phyloP scores from a whole-genome alignment of 108 stramenopile species.

The Nitzschia sp. region DNA sequence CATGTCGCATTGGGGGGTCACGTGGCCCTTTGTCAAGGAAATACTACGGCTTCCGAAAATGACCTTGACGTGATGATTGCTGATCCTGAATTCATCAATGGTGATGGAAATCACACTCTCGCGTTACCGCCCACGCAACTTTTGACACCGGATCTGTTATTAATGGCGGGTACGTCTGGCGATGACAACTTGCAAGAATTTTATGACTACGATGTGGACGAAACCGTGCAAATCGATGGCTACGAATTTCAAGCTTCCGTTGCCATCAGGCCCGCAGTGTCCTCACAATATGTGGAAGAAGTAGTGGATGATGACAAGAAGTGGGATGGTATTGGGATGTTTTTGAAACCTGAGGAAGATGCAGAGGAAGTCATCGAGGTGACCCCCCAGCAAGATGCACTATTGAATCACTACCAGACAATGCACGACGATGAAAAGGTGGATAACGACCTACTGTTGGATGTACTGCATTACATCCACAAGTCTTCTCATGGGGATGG shows the following conservation, averaged over 20 bases:
- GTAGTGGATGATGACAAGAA: conserved; percentile 55
- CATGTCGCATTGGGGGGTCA: conserved; percentile 64
- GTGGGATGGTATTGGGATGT: conserved; percentile 71
- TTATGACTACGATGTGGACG: conserved; percentile 33
- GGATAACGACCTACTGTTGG: conserved; percentile 57
- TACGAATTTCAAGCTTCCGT: conserved; percentile 33
- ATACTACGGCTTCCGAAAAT: conserved; percentile 13
- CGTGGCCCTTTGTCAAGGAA: conserved; percentile 59
- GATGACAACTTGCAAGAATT: conserved; percentile 20
- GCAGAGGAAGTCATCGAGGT: conserved; percentile 31
- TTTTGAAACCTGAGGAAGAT: conserved; percentile 14
- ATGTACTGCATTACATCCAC: conserved; percentile 54
- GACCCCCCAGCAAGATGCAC: conserved; percentile 56
- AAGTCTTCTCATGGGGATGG: conserved; percentile 68
- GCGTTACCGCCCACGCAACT: not conserved
- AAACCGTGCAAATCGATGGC: conserved; percentile 25
- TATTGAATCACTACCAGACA: conserved; percentile 58
- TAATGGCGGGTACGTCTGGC: no score
- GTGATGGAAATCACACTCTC: not conserved
- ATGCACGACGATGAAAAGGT: conserved; percentile 72
- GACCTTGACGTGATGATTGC: not conserved
- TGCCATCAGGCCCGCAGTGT: not conserved
- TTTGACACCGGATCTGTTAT: not conserved
- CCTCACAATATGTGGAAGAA: no score
- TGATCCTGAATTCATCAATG: not conserved